phyloP scores from a whole-genome alignment of 148 eudicot genomes.

The Rheum nobile region DNA sequence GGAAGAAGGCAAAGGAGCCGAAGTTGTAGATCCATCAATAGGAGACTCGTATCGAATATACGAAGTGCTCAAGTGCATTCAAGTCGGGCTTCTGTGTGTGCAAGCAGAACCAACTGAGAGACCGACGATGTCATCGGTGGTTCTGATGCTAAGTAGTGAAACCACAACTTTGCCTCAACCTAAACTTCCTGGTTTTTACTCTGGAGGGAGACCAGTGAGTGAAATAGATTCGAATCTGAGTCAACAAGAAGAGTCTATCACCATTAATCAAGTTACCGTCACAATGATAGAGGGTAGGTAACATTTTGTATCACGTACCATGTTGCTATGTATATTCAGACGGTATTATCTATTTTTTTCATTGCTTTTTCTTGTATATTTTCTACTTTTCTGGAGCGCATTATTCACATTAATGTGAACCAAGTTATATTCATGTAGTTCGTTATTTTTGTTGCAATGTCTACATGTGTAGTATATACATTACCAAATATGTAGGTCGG shows the following conservation, averaged over 20 bases:
- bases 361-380: no score
- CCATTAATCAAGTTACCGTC: not conserved
- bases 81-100: not conserved
- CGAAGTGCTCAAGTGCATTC: not conserved
- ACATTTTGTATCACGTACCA: not conserved
- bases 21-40: not conserved
- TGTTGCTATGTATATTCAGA: not conserved
- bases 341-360: no score
- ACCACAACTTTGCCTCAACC: not conserved
- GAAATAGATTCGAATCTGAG: not conserved
- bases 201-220: not conserved
- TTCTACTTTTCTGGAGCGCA: no score
- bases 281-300: not conserved
- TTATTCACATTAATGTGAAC: no score
- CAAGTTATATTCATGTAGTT: no score
- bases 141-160: not conserved
- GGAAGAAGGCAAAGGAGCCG: not conserved
- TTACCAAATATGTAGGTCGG: no score
- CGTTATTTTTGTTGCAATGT: no score
- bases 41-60: not conserved
- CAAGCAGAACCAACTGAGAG: not conserved
- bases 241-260: not conserved
- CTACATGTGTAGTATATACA: no score
- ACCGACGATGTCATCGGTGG: not conserved
- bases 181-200: not conserved